Base-by-base conservation (phyloP, 2,329 filamentous ascomycete genomes). In the Karstenula rhodostoma region DNA sequence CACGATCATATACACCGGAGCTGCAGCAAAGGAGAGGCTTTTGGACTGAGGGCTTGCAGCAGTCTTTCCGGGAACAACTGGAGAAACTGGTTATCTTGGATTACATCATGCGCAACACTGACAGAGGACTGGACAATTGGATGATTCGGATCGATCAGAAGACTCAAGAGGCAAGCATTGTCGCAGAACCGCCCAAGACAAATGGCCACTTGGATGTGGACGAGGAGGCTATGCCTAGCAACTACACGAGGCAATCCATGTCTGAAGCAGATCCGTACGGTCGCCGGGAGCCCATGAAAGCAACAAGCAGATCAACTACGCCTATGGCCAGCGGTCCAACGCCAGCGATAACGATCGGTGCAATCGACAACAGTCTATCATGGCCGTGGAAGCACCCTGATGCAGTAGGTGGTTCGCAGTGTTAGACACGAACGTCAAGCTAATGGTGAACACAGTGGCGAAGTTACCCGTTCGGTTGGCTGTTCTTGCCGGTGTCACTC, bases 311-410 rank as follows among this genome's bases (percentile, higher is more conserved):
- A 55, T 84, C 85, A 19, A 80, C 80, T 17, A 87, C 85, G 15
- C 85, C 85, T 51, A 78, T 85, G n/a, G 84, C 81, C 54, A 79
- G 80, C 32, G 78, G 76, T 50, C 69, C 80, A 9, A 83, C 80
- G 25, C 83, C 90, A 8, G 84, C 85, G 25, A 90, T 97, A 59
- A 87, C 87, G 3, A 85, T 99, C 57, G 95, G 95, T 49, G 95
- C 95, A 58, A 99, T 99, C 67, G 95, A 99, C 78, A 99, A 99
- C 78, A 97, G 93, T 67, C 79, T 99, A 66, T 98, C 95, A 1
- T 99, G 95, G 93, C 95, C 95, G 1, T 99, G 94, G 95, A 98
- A 98, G 78, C 94, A 98, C 72, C 94, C 94, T 0, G 94, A 99
- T 82, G 95, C 94, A 58, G 85, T 87, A 79, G 22, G 37, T 22